Evolutionary conservation across 352 stramenopile genomes (phyloP).

Genomic region (Peronosclerospora sorghi): DNA sequence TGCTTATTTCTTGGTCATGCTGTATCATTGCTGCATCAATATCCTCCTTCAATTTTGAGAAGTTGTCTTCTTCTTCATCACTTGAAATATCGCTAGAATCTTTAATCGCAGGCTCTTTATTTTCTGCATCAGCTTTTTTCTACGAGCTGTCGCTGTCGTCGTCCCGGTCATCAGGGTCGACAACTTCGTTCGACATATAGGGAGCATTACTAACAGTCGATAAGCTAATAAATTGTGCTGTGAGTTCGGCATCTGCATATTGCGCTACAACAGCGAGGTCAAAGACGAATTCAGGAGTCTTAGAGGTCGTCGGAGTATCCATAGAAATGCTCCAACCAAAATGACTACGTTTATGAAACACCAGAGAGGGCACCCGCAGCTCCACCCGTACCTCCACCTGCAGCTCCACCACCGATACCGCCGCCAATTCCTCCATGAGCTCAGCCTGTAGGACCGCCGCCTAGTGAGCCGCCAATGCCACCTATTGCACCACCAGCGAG

Average conservation of each 20-base stretch:
- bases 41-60: too few species aligned
- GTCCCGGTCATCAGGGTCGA: too few species aligned
- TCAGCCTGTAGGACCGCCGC: too few species aligned
- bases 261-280: constrained; percentile 47
- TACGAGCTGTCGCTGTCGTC: constrained; percentile 21
- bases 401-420: too few species aligned
- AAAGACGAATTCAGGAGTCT: constrained; percentile 9
- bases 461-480: too few species aligned
- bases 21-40: too few species aligned
- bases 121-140: constrained; percentile 3
- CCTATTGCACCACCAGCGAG: too few species aligned
- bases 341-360: constrained; percentile 1
- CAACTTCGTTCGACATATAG: constrained; percentile 1
- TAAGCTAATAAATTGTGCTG: constrained; percentile 23
- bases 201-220: constrained; percentile 8
- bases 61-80: too few species aligned
- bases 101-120: constrained; percentile 1
- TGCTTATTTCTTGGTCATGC: constrained; percentile 37
- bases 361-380: too few species aligned
- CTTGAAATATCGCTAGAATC: constrained; percentile 8
- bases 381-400: too few species aligned
- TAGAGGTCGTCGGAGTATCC: constrained; percentile 2
- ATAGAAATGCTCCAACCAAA: constrained; percentile 23
- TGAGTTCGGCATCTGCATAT: constrained; percentile 36
- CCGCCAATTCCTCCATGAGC: too few species aligned